These are phyloP conservation scores for Salix koriyanagi DNA, from an alignment of 345 rosid genomes.

Conservation along the genomic window DNA sequence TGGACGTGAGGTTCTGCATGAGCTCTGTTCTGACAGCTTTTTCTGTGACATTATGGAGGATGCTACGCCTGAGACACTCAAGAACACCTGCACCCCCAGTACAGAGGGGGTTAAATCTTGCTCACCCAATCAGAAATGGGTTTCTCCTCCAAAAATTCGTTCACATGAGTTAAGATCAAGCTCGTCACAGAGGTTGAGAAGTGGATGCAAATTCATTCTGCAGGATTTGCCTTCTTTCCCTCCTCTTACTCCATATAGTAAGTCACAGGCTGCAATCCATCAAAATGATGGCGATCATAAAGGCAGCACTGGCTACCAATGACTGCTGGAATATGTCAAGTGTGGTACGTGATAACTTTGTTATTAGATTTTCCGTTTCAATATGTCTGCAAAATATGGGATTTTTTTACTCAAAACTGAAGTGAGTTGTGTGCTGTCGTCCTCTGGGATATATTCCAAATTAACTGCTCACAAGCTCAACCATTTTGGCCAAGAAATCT, in stretches of 20 bases:
- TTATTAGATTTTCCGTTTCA: background rate
- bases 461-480: background rate
- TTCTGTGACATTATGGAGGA: conserved; percentile 6
- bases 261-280: conserved; percentile 15
- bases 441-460: background rate
- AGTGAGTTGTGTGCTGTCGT: background rate
- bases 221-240: conserved; percentile 28
- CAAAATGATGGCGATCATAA: conserved; percentile 6
- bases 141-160: conserved; percentile 22
- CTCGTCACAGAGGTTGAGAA: conserved; percentile 11
- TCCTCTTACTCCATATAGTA: conserved; percentile 24
- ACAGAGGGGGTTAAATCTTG: conserved; percentile 6
- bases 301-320: background rate
- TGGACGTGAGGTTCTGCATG: conserved; percentile 1
- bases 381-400: background rate
- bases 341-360: background rate
- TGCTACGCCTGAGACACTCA: conserved; percentile 10
- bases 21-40: conserved; percentile 1
- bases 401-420: background rate
- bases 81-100: conserved; percentile 18
- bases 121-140: conserved; percentile 24
- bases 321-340: background rate
- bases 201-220: conserved; percentile 19
- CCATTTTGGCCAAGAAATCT: background rate
- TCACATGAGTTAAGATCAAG: conserved; percentile 17